Conservation (phyloP, 441 rosid genomes). For the Adansonia grandidieri region DNA sequence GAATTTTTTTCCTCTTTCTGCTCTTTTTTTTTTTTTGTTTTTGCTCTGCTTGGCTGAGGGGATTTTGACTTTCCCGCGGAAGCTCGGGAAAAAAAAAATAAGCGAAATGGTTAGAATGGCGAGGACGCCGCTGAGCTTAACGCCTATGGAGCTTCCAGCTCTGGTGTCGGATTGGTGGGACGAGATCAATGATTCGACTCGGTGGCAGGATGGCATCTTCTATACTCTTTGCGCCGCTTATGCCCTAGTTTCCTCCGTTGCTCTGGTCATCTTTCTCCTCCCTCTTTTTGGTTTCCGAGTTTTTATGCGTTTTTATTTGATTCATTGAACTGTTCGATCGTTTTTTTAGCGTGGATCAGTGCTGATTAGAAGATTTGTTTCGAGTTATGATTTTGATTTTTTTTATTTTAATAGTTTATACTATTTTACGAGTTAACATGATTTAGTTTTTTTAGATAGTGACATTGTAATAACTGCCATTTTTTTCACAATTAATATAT, state of each 20-base stretch:
- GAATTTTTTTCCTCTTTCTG: not conserved
- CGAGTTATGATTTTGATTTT: not conserved
- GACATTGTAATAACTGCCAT: not conserved
- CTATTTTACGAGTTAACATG: no score
- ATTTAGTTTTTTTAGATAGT: not conserved
- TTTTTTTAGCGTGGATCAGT: not conserved
- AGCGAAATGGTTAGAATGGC: slow-evolving; percentile 24
- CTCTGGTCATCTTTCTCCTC: slow-evolving; percentile 5
- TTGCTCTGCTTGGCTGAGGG: not conserved
- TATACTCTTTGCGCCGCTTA: slow-evolving; percentile 75
- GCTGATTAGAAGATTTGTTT: slow-evolving; percentile 4
- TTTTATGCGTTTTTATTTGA: not conserved
- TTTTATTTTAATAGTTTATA: not conserved
- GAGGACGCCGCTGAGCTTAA: slow-evolving; percentile 33
- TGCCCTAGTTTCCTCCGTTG: slow-evolving; percentile 53
- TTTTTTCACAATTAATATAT: not conserved
- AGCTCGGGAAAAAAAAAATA: slow-evolving; percentile 22
- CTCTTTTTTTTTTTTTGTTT: not conserved
- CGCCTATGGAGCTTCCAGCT: slow-evolving; percentile 28
- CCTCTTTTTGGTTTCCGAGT: not conserved
- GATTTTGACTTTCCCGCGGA: slow-evolving; percentile 32
- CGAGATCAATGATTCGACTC: slow-evolving; percentile 39
- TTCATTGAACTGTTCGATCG: not conserved
- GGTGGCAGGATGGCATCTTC: slow-evolving; percentile 85
- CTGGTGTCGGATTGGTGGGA: slow-evolving; percentile 33